phyloP scores from a whole-genome alignment of 2,329 filamentous ascomycete species.

The Sporothrix dimorphospora region DNA sequence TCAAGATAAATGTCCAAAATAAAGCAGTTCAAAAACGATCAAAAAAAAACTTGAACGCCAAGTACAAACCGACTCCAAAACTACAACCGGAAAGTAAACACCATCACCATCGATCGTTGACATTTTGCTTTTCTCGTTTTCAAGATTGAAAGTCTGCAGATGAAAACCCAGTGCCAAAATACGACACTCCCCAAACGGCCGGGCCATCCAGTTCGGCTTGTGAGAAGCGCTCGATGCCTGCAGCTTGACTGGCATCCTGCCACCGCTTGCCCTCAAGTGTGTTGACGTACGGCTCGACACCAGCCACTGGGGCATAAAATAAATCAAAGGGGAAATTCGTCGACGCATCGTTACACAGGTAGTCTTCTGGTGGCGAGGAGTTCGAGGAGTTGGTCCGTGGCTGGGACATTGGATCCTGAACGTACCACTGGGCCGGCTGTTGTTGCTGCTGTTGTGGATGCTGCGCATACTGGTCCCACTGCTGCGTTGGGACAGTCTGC shows the following conservation, averaged over 20 bases:
- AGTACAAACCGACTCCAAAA: background rate
- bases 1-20: background rate
- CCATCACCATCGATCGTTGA: too few species aligned
- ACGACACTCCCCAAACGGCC: background rate
- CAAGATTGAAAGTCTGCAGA: background rate
- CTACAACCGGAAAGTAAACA: background rate
- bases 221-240: constrained; percentile 38
- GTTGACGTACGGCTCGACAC: constrained; percentile 34
- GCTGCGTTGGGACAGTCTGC: background rate
- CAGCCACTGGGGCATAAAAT: constrained; percentile 27
- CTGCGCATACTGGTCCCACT: constrained; percentile 1
- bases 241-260: constrained; percentile 35
- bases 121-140: background rate
- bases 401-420: background rate
- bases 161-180: background rate
- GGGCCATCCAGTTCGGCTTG: constrained; percentile 31
- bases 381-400: background rate
- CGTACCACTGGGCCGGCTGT: background rate
- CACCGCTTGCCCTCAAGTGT: constrained; percentile 38
- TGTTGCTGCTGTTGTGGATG: constrained; percentile 2
- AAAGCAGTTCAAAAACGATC: background rate
- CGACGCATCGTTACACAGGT: background rate
- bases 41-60: background rate
- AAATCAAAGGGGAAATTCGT: background rate
- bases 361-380: background rate